Percentiles rank a stretch among this genome's conserved stretches.
These are phyloP conservation scores for Aspergillus nomiae DNA, from an alignment of 2,329 filamentous ascomycete genomes.

Conservation along the genomic window DNA sequence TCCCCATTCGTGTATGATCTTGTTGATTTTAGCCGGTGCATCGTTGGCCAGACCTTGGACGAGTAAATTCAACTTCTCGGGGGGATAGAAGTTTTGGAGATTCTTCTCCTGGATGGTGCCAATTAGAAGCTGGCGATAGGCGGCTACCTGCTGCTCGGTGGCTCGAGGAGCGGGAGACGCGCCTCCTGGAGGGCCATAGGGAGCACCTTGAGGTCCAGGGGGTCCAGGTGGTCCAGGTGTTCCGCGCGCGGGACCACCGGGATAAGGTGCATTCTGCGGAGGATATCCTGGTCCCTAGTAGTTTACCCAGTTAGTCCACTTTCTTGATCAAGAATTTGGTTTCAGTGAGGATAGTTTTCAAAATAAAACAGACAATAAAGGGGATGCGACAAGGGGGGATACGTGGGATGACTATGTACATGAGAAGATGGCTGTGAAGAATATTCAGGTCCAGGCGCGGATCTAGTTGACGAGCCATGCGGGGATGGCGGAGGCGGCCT, in stretches of 20 bases:
- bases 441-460: slow-evolving; percentile 34
- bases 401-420: slow-evolving; percentile 33
- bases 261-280: slow-evolving; percentile 35
- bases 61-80: slow-evolving; percentile 45
- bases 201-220: slow-evolving; percentile 23
- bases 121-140: slow-evolving; percentile 60
- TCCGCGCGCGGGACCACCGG: slow-evolving; percentile 23
- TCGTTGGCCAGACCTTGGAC: slow-evolving; percentile 35
- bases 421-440: slow-evolving; percentile 36
- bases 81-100: slow-evolving; percentile 61
- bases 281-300: slow-evolving; percentile 30
- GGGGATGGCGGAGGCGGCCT: slow-evolving; percentile 35
- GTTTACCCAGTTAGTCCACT: slow-evolving; percentile 10
- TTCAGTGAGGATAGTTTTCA: neutral
- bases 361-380: slow-evolving; percentile 10
- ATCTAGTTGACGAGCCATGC: slow-evolving; percentile 39
- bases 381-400: slow-evolving; percentile 2
- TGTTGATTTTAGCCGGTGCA: slow-evolving; percentile 51
- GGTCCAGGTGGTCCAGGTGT: slow-evolving; percentile 24
- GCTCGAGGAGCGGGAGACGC: slow-evolving; percentile 39
- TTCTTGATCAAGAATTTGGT: neutral
- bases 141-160: slow-evolving; percentile 53
- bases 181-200: slow-evolving; percentile 33
- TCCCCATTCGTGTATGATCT: slow-evolving; percentile 59
- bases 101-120: slow-evolving; percentile 62